Base-by-base conservation (phyloP, 2,329 filamentous ascomycete genomes). In the Fusarium odoratissimum region DNA sequence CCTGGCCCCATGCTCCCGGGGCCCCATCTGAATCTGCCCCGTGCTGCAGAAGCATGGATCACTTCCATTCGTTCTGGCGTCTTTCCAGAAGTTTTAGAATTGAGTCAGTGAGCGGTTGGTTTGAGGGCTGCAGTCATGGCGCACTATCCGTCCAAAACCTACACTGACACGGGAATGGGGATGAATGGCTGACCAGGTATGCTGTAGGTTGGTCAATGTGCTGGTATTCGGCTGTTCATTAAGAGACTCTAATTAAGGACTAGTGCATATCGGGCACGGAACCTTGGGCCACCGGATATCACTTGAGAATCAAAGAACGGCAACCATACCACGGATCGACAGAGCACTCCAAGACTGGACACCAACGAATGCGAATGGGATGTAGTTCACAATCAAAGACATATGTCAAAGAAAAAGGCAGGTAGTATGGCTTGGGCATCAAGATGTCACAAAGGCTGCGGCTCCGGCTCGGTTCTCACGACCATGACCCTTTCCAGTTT, bases 21-120 rank as follows among this genome's bases (percentile, higher is more conserved):
- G 69, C 65, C 69, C 69, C 75, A 64, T 75, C 60, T 70, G 70
- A 67, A 59, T 65, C 28, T 73, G 71, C 73, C 73, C 75, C 71
- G 72, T 76, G 66, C 74, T 75, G 60, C 72, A 69, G 45, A 60
- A 64, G 59, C 72, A 76, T 75, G 66, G 75, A 65, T 71, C 58
- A 67, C 28, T 65, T 56, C 52, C 64, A 71, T 75, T 63, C 69
- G 68, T 78, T 79, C 77, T 73, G 69, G 66, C 51, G 62, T 60
- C 59, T 71, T 79, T 79, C 77, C 71, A 79, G 77, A 79, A 79
- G 75, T 60, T 49, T 31, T 45, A 49, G 49, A 52, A 48, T 62
- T 37, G 38, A 44, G 42, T 72, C 46, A 41, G 30, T 37, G 45
- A 40, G 52, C 42, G 48, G 54, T 38, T 45, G 30, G 38, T 44